phyloP scores from a whole-genome alignment of 768 basidiomycete species.

The Boletus eberwhitei region DNA sequence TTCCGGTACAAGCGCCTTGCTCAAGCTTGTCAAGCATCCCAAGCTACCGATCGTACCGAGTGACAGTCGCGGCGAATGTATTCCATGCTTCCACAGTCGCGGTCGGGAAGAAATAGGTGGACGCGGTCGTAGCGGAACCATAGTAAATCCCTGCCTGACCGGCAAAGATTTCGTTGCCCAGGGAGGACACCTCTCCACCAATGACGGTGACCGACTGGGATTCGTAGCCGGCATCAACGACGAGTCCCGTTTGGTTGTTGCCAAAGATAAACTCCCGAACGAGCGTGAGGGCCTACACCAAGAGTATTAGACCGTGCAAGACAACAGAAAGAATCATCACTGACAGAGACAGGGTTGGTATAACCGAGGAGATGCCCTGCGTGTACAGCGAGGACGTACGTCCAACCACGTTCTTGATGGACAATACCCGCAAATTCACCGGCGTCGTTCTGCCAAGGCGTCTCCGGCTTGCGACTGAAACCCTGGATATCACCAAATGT shows the following conservation, averaged over 20 bases:
- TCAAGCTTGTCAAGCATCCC: background rate
- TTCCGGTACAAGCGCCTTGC: background rate
- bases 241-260: constrained; percentile 54
- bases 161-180: constrained; percentile 46
- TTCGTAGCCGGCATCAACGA: constrained; percentile 32
- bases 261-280: constrained; percentile 68
- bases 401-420: constrained; percentile 69
- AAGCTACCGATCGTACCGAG: constrained; percentile 1
- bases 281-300: constrained; percentile 54
- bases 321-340: constrained; percentile 15
- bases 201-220: constrained; percentile 32
- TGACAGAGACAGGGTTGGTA: constrained; percentile 44
- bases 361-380: constrained; percentile 42
- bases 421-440: constrained; percentile 64
- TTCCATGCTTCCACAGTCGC: constrained; percentile 58
- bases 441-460: constrained; percentile 60
- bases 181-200: constrained; percentile 49
- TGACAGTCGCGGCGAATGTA: constrained; percentile 43
- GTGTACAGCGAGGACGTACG: constrained; percentile 36
- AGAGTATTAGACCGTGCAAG: background rate
- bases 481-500: constrained; percentile 78
- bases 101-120: constrained; percentile 52
- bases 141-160: constrained; percentile 57
- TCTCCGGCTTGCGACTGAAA: constrained; percentile 65
- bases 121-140: constrained; percentile 46